These are phyloP conservation scores for Colletotrichum horii DNA, from an alignment of 2,329 filamentous ascomycete genomes.

Conservation along the genomic window DNA sequence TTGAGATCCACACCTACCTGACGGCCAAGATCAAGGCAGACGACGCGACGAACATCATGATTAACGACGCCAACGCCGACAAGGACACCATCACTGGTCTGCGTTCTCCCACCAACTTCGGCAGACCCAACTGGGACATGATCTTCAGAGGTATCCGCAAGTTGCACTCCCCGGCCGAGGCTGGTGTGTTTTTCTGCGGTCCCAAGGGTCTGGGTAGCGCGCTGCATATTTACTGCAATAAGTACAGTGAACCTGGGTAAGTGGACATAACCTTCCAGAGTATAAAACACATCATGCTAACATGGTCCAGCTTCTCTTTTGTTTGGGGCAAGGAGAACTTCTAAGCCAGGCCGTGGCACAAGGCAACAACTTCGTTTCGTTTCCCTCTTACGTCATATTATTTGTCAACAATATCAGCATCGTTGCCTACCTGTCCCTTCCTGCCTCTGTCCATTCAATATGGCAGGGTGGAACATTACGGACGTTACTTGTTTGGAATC, in stretches of 20 bases:
- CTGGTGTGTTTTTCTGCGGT: constrained; percentile 85
- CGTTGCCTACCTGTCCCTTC: neutral
- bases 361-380: constrained; percentile 19
- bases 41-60: constrained; percentile 91
- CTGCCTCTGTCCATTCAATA: neutral
- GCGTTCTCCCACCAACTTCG: constrained; percentile 83
- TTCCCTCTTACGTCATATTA: constrained; percentile 20
- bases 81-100: constrained; percentile 86
- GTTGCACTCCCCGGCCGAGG: constrained; percentile 74
- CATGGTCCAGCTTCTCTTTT: constrained; percentile 59
- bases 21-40: constrained; percentile 87
- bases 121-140: constrained; percentile 88
- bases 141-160: constrained; percentile 85
- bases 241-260: constrained; percentile 83
- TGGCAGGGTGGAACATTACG: neutral
- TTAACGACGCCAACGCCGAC: constrained; percentile 85
- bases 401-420: constrained; percentile 14
- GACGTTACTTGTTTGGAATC: neutral
- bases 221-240: constrained; percentile 84
- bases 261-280: constrained; percentile 32
- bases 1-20: constrained; percentile 89
- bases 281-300: constrained; percentile 4
- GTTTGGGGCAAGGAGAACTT: constrained; percentile 76
- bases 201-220: constrained; percentile 79
- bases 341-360: constrained; percentile 36